A percentile compares a stretch with the other conserved stretches of the same genome.
Conservation (phyloP, 1,139 yeast species). For the Debaryomyces subglobosus region DNA sequence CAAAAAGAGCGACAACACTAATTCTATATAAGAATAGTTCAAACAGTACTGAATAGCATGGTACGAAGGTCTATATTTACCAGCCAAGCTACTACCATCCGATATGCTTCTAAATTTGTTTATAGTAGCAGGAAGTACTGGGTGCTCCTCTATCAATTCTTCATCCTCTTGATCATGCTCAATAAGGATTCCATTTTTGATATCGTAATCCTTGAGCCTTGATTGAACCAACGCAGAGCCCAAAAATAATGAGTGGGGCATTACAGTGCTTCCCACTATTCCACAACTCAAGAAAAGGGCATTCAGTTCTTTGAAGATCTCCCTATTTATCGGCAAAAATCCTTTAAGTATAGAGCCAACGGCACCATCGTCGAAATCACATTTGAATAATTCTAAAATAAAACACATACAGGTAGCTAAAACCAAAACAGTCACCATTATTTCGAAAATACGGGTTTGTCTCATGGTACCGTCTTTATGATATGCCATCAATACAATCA, state of each 20-base stretch:
- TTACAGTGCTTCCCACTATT: slow-evolving; percentile 79
- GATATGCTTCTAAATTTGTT: slow-evolving; percentile 37
- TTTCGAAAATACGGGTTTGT: slow-evolving; percentile 67
- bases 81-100: slow-evolving; percentile 36
- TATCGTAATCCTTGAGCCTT: slow-evolving; percentile 66
- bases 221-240: slow-evolving; percentile 82
- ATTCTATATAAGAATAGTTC: slow-evolving; percentile 65
- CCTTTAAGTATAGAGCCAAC: slow-evolving; percentile 51
- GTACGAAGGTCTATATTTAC: slow-evolving; percentile 62
- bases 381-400: slow-evolving; percentile 59
- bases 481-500: slow-evolving; percentile 68
- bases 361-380: slow-evolving; percentile 43
- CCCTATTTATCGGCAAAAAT: slow-evolving; percentile 54
- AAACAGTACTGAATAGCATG: slow-evolving; percentile 69
- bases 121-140: slow-evolving; percentile 27
- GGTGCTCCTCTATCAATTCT: slow-evolving; percentile 1
- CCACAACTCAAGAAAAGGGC: slow-evolving; percentile 72
- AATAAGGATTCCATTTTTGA: slow-evolving; percentile 41
- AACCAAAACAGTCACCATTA: slow-evolving; percentile 64
- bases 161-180: slow-evolving; percentile 13
- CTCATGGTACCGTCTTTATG: slow-evolving; percentile 70
- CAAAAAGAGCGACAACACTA: slow-evolving; percentile 64
- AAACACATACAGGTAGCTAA: slow-evolving; percentile 69
- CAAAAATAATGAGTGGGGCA: slow-evolving; percentile 78
- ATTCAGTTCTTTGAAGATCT: slow-evolving; percentile 55